Evolutionary conservation across 2,329 filamentous ascomycete species (phyloP), one percentile per base, ranked within the genome.

Genomic region (Davidsoniella australis): DNA sequence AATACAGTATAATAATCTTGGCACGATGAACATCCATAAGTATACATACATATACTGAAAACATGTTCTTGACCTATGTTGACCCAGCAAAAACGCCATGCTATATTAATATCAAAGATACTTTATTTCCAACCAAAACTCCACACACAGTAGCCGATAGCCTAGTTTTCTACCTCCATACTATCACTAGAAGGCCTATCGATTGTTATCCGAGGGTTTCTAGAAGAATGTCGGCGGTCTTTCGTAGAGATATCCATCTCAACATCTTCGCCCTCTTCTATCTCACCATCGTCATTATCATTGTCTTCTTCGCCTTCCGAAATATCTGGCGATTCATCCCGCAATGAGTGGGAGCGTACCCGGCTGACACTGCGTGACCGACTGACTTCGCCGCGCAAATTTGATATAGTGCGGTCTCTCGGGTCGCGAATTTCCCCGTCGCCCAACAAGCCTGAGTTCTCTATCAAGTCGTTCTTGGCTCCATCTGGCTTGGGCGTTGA

Each of bases 241-340:
- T 33, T 33, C 8, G 29, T 33, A 33, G 29, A 33, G 29, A 33
- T 9, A 12, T 33, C 67, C 73, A 81, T 80, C 38, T 72, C 71
- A 18, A 72, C 66, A 57, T 82, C 78, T 51, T 77, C 75, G 2
- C 63, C 65, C 39, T 70, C 65, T 10, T 61, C 64, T 50, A 62
- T 62, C 44, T 66, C 67, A 63, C 64, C 51, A 20, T 48, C 50
- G 26, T 47, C 50, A 33, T 72, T 72, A 7, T 63, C 73, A 14
- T 72, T 70, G 24, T 78, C 77, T 57, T 80, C 79, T 12, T 69
- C 75, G 42, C 77, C 80, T 55, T 78, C 78, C 18, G 18, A 24
- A 14, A 20, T 42, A 18, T 94, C 86, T 8, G 39, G 23, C 23
- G 36, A 44, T 26, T 43, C 45, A n/a, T 46, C 39, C 8, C 49